Evolutionary conservation across 345 rosid genomes (phyloP).

Genomic region (Hevea brasiliensis): DNA sequence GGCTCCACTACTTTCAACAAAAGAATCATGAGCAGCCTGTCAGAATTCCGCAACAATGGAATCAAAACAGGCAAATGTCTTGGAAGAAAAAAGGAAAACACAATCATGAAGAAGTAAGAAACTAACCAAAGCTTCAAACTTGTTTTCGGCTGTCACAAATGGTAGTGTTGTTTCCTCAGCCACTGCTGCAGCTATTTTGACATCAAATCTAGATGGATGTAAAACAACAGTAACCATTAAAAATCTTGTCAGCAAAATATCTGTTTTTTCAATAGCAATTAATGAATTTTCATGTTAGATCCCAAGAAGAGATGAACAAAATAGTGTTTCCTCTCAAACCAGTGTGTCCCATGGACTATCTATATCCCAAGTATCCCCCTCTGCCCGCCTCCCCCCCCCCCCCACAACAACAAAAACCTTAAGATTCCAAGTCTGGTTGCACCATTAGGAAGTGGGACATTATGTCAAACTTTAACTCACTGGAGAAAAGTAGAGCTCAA

Average conservation of each 20-base stretch:
- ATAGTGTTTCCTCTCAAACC: no score
- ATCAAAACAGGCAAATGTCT: background rate
- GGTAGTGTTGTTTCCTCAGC: slow-evolving; percentile 91
- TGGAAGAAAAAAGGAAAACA: background rate
- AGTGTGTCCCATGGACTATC: no score
- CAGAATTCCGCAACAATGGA: slow-evolving; percentile 3
- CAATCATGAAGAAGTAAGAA: slow-evolving; percentile 17
- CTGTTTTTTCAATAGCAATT: no score
- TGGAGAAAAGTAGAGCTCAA: no score
- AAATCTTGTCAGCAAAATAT: background rate
- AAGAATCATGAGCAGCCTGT: slow-evolving; percentile 98
- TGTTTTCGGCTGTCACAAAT: slow-evolving; percentile 93
- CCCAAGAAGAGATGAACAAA: no score
- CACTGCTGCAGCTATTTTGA: slow-evolving; percentile 84
- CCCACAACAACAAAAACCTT: no score
- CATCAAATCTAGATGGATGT: slow-evolving; percentile 68
- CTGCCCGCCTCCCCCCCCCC: no score
- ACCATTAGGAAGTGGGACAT: no score
- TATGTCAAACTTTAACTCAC: no score
- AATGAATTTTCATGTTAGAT: no score
- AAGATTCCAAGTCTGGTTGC: no score
- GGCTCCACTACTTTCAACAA: slow-evolving; percentile 93
- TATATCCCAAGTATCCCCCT: no score
- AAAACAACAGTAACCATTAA: slow-evolving; percentile 39
- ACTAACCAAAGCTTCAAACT: slow-evolving; percentile 95